Percentiles rank a stretch among this genome's conserved stretches.
Evolutionary conservation across 139 green algal species (phyloP).

Genomic region (Limnomonas spitsbergensis): DNA sequence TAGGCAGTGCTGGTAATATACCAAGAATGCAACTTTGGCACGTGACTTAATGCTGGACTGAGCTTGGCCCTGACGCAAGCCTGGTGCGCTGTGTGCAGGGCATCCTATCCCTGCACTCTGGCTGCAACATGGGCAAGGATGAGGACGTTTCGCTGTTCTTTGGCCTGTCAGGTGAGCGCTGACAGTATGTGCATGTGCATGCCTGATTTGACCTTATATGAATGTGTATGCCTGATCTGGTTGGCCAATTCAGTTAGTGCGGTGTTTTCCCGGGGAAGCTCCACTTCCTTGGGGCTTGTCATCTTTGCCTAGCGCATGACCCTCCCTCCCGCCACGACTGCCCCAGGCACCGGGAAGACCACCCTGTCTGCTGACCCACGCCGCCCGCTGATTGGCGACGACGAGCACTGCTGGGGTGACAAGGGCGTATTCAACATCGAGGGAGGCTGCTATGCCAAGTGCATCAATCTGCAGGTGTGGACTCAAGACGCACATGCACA

Average conservation of each 20-base stretch:
- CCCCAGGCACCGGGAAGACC: slow-evolving; percentile 47
- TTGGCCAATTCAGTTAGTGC: no score
- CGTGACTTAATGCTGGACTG: no score
- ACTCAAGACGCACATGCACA: no score
- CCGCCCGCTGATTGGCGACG: slow-evolving; percentile 85
- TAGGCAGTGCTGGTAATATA: no score
- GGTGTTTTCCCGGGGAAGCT: no score
- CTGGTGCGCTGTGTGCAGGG: slow-evolving; percentile 34
- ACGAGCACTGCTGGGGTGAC: slow-evolving; percentile 91
- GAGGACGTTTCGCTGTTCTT: slow-evolving; percentile 83
- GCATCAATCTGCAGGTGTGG: slow-evolving; percentile 51
- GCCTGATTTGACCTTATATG: no score
- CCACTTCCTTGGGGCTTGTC: no score
- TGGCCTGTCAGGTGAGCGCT: slow-evolving; percentile 61
- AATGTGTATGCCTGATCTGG: no score
- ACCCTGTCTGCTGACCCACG: slow-evolving; percentile 71
- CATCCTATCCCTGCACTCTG: slow-evolving; percentile 86
- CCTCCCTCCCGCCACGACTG: background rate
- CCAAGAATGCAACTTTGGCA: no score
- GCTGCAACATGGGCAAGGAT: slow-evolving; percentile 76
- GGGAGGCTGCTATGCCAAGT: slow-evolving; percentile 95
- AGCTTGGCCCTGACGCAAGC: no score
- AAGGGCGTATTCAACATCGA: slow-evolving; percentile 92
- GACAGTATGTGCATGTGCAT: no score
- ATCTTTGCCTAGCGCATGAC: background rate